Evolutionary conservation across 345 rosid genomes (phyloP).

Genomic region (Cardamine resedifolia): DNA sequence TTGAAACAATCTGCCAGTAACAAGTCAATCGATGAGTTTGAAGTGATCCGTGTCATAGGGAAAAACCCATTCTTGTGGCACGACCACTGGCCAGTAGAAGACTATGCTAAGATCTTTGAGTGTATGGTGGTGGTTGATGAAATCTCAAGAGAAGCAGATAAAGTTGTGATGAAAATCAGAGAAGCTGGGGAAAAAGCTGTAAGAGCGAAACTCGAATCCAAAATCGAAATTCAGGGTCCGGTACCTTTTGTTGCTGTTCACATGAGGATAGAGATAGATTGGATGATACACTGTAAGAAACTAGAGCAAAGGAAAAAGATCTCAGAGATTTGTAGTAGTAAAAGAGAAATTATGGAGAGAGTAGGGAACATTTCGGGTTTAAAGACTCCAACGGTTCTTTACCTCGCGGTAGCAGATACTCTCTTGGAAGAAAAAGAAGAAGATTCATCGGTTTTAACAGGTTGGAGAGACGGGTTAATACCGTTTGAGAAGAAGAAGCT

Average conservation of each 20-base stretch:
- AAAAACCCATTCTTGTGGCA: constrained; percentile 98
- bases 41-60: constrained; percentile 66
- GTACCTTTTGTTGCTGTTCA: constrained; percentile 79
- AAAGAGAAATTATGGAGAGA: constrained; percentile 67
- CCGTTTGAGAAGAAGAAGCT: constrained; percentile 87
- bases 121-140: constrained; percentile 80
- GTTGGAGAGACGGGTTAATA: constrained; percentile 75
- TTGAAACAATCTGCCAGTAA: constrained; percentile 44
- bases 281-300: constrained; percentile 99
- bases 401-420: constrained; percentile 86
- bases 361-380: constrained; percentile 63
- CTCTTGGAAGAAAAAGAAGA: constrained; percentile 51
- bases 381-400: constrained; percentile 56
- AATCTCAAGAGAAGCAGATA: constrained; percentile 70
- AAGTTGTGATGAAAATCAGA: constrained; percentile 69
- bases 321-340: constrained; percentile 84
- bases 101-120: constrained; percentile 84
- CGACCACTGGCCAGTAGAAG: constrained; percentile 94
- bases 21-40: constrained; percentile 48
- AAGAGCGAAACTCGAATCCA: constrained; percentile 25
- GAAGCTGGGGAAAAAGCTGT: constrained; percentile 50
- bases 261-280: constrained; percentile 95
- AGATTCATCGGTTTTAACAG: constrained; percentile 63
- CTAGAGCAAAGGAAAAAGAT: constrained; percentile 64
- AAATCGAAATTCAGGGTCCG: not conserved